Conservation (phyloP, 352 stramenopile genomes). For the Ophiocytium majus region DNA sequence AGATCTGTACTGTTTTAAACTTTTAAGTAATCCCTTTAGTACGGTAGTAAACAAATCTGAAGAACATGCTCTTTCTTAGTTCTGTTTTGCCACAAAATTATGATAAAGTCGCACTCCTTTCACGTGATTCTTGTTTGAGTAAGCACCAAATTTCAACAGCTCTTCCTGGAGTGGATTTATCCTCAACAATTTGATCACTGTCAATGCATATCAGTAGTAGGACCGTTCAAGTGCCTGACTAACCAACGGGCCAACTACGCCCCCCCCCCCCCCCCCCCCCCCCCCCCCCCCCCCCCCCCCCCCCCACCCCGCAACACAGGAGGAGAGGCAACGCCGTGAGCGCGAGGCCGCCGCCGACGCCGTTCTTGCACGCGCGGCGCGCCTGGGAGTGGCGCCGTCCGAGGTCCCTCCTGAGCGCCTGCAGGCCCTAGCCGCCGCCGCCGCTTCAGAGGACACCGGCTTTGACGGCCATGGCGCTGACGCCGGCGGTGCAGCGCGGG, state of each 20-base stretch:
- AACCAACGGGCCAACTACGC: too few species aligned
- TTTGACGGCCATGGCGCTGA: too few species aligned
- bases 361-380: background rate
- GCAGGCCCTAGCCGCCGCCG: background rate
- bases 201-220: background rate
- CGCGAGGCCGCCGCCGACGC: background rate
- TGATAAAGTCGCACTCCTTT: too few species aligned
- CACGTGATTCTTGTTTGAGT: background rate
- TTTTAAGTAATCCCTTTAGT: too few species aligned
- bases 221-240: background rate
- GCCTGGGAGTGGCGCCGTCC: background rate
- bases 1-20: too few species aligned
- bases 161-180: background rate
- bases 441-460: too few species aligned
- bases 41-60: too few species aligned
- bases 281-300: too few species aligned
- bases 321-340: background rate
- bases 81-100: too few species aligned
- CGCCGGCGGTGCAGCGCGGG: too few species aligned
- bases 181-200: background rate
- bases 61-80: too few species aligned
- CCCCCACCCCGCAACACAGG: background rate
- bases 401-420: background rate
- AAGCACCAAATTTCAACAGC: background rate
- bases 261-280: too few species aligned